Percentiles rank a stretch among this genome's conserved stretches.
phyloP scores from a whole-genome alignment of 345 rosid genomes.

The Citrus trifoliata region DNA sequence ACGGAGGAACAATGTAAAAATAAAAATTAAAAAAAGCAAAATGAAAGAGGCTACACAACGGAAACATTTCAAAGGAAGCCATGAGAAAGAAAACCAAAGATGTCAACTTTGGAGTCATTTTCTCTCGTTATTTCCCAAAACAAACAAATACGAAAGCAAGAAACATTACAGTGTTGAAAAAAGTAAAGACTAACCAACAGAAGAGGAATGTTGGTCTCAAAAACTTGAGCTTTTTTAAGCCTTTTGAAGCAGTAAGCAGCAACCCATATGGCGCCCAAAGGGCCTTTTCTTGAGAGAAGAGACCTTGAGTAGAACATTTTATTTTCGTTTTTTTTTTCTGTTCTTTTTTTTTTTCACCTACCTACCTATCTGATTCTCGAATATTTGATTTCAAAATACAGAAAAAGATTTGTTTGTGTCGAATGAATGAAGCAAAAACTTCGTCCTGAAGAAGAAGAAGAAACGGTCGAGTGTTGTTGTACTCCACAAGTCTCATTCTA shows the following conservation, averaged over 20 bases:
- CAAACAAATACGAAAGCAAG: neutral
- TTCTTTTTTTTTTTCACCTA: neutral
- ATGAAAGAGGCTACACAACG: neutral
- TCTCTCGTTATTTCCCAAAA: conserved; percentile 6
- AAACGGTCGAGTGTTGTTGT: neutral
- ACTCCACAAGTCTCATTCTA: neutral
- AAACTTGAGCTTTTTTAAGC: conserved; percentile 71
- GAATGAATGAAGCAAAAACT: no score
- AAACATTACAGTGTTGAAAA: conserved; percentile 1
- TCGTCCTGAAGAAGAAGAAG: neutral
- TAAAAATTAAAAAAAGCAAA: neutral
- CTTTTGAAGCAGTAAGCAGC: conserved; percentile 81
- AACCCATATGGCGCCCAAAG: conserved; percentile 69
- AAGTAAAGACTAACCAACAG: conserved; percentile 62
- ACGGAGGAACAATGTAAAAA: neutral
- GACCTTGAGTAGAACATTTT: conserved; percentile 61
- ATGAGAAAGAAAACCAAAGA: neutral
- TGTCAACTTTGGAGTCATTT: neutral
- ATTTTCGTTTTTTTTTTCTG: neutral
- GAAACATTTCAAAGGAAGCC: neutral
- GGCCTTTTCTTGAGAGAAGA: conserved; percentile 59
- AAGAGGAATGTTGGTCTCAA: conserved; percentile 55
- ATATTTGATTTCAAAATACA: neutral
- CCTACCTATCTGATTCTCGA: neutral
- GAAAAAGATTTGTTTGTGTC: neutral